Conservation (phyloP, 139 green algal species). For the Micromonas commoda region DNA sequence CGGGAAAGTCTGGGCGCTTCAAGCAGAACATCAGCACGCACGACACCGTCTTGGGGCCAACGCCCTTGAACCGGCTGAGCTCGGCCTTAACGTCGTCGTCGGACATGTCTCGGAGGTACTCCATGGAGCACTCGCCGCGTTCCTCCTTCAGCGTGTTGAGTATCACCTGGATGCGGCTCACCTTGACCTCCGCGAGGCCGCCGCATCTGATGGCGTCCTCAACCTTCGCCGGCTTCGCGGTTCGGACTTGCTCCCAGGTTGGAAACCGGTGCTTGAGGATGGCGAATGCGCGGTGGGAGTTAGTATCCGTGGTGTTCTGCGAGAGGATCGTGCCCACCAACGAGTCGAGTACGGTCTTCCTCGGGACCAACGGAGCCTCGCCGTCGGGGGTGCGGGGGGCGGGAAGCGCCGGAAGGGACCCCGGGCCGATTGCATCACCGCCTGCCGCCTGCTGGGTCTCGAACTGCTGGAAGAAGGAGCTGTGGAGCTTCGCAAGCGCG, state of each 20-base stretch:
- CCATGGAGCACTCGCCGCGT: constrained; percentile 45
- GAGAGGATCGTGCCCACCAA: constrained; percentile 40
- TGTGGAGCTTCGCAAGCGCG: neutral
- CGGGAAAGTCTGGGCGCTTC: constrained; percentile 57
- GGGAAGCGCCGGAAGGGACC: neutral
- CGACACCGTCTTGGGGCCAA: constrained; percentile 61
- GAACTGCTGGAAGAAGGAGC: neutral
- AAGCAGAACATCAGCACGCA: constrained; percentile 68
- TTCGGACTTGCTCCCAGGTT: constrained; percentile 25
- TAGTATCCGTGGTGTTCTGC: constrained; percentile 44
- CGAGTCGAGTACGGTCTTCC: constrained; percentile 35
- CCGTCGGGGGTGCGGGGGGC: neutral
- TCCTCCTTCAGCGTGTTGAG: constrained; percentile 49
- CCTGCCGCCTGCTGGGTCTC: neutral
- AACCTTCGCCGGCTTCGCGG: neutral
- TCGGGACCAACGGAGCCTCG: neutral
- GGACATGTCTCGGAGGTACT: constrained; percentile 48
- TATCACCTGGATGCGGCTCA: constrained; percentile 54
- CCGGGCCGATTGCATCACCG: neutral
- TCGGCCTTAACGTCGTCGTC: constrained; percentile 48
- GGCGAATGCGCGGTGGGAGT: constrained; percentile 29
- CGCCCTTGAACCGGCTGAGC: constrained; percentile 44
- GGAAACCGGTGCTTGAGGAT: constrained; percentile 31
- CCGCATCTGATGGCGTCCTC: constrained; percentile 46
- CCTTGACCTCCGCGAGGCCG: constrained; percentile 64